These are phyloP conservation scores for Aegilops speltoides DNA, from an alignment of 176 grass and related monocot species.

Conservation along the genomic window DNA sequence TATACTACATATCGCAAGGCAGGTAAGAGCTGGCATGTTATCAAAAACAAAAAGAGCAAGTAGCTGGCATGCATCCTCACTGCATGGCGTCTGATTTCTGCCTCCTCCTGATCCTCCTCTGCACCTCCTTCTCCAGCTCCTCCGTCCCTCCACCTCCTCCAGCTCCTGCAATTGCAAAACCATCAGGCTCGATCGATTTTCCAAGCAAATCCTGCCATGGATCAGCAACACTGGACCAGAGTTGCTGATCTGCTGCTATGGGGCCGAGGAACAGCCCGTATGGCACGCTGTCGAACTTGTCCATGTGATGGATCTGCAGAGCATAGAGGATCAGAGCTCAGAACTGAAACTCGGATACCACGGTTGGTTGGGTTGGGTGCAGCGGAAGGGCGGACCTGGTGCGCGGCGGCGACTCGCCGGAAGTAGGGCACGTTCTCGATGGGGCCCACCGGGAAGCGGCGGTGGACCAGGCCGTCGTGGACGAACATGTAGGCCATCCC, in stretches of 20 bases:
- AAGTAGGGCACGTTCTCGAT: slow-evolving; percentile 96
- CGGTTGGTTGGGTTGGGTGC: background rate
- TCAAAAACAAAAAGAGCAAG: too few relatives aligned
- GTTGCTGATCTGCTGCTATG: slow-evolving; percentile 22
- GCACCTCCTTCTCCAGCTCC: slow-evolving; percentile 87
- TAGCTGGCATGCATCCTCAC: background rate
- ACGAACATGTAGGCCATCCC: slow-evolving; percentile 99
- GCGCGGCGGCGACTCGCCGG: slow-evolving; percentile 83
- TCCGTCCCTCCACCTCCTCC: slow-evolving; percentile 75
- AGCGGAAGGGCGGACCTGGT: slow-evolving; percentile 52
- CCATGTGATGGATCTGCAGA: slow-evolving; percentile 90
- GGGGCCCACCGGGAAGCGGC: slow-evolving; percentile 86
- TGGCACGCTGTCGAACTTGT: slow-evolving; percentile 88
- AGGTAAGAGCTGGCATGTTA: background rate
- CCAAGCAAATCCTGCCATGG: background rate
- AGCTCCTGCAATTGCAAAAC: slow-evolving; percentile 49
- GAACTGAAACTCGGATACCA: background rate
- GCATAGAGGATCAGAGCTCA: background rate
- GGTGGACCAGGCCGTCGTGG: slow-evolving; percentile 97
- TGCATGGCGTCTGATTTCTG: slow-evolving; percentile 21
- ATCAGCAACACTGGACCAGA: background rate
- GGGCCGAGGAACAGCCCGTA: slow-evolving; percentile 90
- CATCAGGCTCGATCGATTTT: background rate
- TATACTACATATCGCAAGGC: background rate
- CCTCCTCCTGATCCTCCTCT: slow-evolving; percentile 64